Evolutionary conservation across 768 basidiomycete genomes (phyloP), one percentile per base, ranked within the genome.

Genomic region (Pleurotus platypus): DNA sequence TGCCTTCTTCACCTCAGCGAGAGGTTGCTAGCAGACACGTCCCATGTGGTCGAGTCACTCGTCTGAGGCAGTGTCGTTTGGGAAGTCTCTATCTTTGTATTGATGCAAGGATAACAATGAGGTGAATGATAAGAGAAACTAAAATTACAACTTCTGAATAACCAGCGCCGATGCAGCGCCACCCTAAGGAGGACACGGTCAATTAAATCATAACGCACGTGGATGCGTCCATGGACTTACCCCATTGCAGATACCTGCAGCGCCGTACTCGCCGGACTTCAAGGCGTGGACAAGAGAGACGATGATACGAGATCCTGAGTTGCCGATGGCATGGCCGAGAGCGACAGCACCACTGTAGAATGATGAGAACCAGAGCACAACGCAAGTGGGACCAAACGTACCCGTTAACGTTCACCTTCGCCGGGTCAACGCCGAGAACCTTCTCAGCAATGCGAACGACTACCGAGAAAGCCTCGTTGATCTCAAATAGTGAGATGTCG

Each of bases 401-500:
- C 91, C 92, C 92, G 65, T 93, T 83, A 50, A 89, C 78, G 68
- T 99, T 98, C 69, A 98, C 83, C 78, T 94, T 98, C 54, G 85
- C 82, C 27, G 90, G 82, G 70, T 93, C 89, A 61, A 99, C 80
- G 56, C 79, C 78, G 61, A 96, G 81, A 16, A 92, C 79, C 75
- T 98, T 90, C 75, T 97, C 93, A 2, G 90, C 90, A 53, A 96
- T 89, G 49, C 89, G 83, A 63, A 92, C 89, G 63, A 98, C 96
- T 47, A 90, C 90, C 1, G 94, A 94, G 82, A 98, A 99, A 24
- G 96, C 96, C 72, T 99, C 96, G 71, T 99, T 99, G 70, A 98
- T 84, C 72, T 99, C 97, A 69, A 93, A 99, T 49, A 89, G 80
- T 46, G 94, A 80, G 61, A 99, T 92, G 65, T 99, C 93, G 45